phyloP scores from a whole-genome alignment of 768 basidiomycete genomes.

The Russula abietina region DNA sequence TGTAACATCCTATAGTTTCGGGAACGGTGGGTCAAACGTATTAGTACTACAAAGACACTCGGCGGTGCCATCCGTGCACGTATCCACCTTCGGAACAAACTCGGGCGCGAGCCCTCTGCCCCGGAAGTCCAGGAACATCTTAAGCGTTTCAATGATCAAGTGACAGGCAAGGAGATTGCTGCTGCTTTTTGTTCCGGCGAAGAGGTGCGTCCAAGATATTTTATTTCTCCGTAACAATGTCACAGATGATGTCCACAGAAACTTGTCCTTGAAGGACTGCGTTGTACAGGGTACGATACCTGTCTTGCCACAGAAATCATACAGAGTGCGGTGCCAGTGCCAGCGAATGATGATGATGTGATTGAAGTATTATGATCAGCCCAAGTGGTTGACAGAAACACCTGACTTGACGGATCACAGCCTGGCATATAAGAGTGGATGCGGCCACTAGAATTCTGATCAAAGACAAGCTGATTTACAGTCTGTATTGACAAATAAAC shows the following conservation, averaged over 20 bases:
- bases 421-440: too few relatives aligned
- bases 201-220: neutral
- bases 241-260: neutral
- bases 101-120: constrained; percentile 2
- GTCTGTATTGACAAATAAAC: too few relatives aligned
- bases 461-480: too few relatives aligned
- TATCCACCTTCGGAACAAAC: neutral
- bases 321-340: neutral
- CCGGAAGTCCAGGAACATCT: neutral
- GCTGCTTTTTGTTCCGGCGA: neutral
- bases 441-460: too few relatives aligned
- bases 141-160: too few relatives aligned
- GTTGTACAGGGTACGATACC: neutral
- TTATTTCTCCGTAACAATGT: too few relatives aligned
- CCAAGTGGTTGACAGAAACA: too few relatives aligned
- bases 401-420: too few relatives aligned
- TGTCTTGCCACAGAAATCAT: neutral
- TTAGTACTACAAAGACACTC: neutral
- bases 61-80: neutral
- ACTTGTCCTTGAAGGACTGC: neutral
- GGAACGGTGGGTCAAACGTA: neutral
- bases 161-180: neutral
- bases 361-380: too few relatives aligned
- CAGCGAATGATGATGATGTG: too few relatives aligned
- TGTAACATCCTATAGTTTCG: neutral